Base-by-base conservation (phyloP, 176 grass and related monocot genomes). In the Cymbopogon citratus region DNA sequence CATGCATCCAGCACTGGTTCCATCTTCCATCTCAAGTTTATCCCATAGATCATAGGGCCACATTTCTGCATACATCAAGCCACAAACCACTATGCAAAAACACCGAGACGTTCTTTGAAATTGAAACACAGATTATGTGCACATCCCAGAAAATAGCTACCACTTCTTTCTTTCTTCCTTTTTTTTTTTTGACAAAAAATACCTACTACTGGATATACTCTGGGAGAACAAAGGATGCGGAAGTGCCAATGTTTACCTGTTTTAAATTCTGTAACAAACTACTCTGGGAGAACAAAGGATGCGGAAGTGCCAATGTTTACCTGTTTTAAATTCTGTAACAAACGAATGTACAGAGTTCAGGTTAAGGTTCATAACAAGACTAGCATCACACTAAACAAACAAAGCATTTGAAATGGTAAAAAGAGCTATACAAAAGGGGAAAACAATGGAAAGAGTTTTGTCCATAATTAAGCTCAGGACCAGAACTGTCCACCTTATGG, bases 281-380 rank as follows among this genome's bases (percentile, higher is more conserved):
- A n/a, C n/a, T n/a, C n/a, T n/a, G n/a, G n/a, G 43, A 40, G 72
- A 39, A 73, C 40, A 12, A 78, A 78, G n/a, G 11, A 34, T 26
- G 48, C 21, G 59, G 24, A 66, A 72, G 71, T 33, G 16, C 59
- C 40, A 33, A 26, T 44, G 52, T 74, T 77, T 54, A 66, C 61
- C 60, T 63, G 61, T 34, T 41, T 60, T 69, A 29, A 44, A 5
- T 46, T 74, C 41, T 52, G 23, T 77, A 83, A 63, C 80, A 86
- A 83, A 83, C 80, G 68, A 79, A 90, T 80, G 79, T 75, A 78
- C 79, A 83, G 24, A 40, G 49, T 83, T 79, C 74, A 54, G 39
- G 62, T 69, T 75, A 75, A 79, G 10, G 74, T 74, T 79, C 74
- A 33, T 40, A 66, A 19, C 81, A 78, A 24, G 21, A 24, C 35